These are phyloP conservation scores for Discostella pseudostelligera DNA, from an alignment of 108 stramenopile species.

Conservation along the genomic window DNA sequence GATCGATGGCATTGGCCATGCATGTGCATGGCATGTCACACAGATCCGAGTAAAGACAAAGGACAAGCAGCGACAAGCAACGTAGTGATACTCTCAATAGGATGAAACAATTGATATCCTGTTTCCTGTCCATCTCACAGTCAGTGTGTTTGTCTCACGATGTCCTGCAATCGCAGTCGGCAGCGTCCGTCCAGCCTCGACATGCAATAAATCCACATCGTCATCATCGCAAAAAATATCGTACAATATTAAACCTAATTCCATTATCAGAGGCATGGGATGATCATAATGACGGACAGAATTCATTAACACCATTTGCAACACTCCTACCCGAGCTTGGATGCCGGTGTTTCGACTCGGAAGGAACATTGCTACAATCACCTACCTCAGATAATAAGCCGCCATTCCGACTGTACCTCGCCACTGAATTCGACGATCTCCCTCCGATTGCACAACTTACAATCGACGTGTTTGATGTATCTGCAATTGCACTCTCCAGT, in stretches of 20 bases:
- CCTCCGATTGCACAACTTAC: conserved; percentile 68
- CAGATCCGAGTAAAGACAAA: no score
- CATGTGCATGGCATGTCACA: no score
- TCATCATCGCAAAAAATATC: no score
- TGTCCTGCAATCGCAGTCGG: not conserved
- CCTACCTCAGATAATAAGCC: not conserved
- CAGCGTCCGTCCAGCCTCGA: not conserved
- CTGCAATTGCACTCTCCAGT: conserved; percentile 60
- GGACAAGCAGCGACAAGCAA: no score
- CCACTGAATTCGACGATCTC: conserved; percentile 69
- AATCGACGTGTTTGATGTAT: conserved; percentile 75
- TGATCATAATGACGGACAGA: conserved; percentile 3
- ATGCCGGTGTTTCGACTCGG: conserved; percentile 19
- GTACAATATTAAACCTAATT: conserved; percentile 17
- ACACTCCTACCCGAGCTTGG: conserved; percentile 26
- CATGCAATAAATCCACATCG: no score
- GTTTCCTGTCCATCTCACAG: conserved; percentile 2
- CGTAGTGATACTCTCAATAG: not conserved
- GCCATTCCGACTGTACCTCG: conserved; percentile 36
- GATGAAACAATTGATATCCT: conserved; percentile 1
- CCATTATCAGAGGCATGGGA: conserved; percentile 46
- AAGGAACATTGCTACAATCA: conserved; percentile 16
- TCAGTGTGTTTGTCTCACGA: not conserved
- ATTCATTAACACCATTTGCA: conserved; percentile 20
- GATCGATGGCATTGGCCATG: no score